Evolutionary conservation across 2,329 filamentous ascomycete genomes (phyloP), one percentile per base, ranked within the genome.

Genomic region (Rasamsonia emersonii): DNA sequence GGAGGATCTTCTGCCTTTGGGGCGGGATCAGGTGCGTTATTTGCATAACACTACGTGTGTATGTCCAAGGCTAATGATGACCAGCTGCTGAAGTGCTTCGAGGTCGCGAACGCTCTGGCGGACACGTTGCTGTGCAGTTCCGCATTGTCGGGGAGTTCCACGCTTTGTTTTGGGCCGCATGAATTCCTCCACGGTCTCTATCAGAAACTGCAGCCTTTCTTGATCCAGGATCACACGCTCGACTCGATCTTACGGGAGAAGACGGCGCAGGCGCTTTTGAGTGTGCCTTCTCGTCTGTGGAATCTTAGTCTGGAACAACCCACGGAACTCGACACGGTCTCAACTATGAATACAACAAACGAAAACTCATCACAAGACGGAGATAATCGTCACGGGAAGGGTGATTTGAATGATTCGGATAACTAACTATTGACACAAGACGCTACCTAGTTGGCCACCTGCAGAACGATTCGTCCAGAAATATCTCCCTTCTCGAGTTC

Each of bases 401-500:
- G n/a, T n/a, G n/a, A n/a, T n/a, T 20, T 29, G 9, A n/a, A 18
- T 28, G 6, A 16, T 14, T n/a, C 6, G 5, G 8, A 27, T 14
- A 9, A 14, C 16, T 24, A 7, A 23, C 9, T 3, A 17, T n/a
- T 8, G 13, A 29, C 9, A 34, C 15, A 13, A n/a, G 10, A 13
- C 9, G 17, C 15, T 2, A 8, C 9, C 30, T 32, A 48, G 13
- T 58, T 47, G 5, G 52, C 47, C 31, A 65, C 43, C 38, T 61
- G 51, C 30, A 67, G 49, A 24, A 67, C 64, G 11, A 67, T 49
- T 8, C 62, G 46, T 5, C 62, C 64, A 14, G 54, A 44, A 33
- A 67, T 55, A 38, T 64, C 58, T 1, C 62, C 62, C 36, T 54
- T 61, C 43, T 66, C 60, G 39, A 67, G 51, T 41, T 65, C 58